Evolutionary conservation across 2,329 filamentous ascomycete species (phyloP).

Genomic region (Phoma sp.): DNA sequence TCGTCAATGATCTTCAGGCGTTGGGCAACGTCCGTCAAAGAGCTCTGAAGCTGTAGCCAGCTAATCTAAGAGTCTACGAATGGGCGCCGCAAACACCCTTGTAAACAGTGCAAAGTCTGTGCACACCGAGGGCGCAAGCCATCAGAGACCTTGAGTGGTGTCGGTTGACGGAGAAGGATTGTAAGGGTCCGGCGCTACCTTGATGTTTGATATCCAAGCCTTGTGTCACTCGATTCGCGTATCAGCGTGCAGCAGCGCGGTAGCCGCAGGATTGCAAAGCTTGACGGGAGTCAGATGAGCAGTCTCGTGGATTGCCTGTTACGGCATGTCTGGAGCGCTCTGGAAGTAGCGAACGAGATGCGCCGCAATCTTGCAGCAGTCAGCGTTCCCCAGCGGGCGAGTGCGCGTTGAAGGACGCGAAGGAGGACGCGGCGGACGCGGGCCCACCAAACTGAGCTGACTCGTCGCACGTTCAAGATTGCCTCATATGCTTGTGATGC

Average conservation of each 20-base stretch:
- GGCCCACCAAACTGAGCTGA: conserved; percentile 21
- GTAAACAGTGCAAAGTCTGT: conserved; percentile 21
- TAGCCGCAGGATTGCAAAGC: conserved; percentile 26
- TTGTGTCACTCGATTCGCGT: conserved; percentile 23
- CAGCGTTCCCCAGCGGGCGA: conserved; percentile 7
- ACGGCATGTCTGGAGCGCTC: conserved; percentile 8
- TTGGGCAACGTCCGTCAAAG: conserved; percentile 8
- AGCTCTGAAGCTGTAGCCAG: conserved; percentile 29
- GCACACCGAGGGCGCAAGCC: conserved; percentile 19
- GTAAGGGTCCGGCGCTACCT: conserved; percentile 25
- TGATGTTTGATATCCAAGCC: conserved; percentile 30
- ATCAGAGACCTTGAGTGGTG: conserved; percentile 20
- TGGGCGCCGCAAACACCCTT: conserved; percentile 21
- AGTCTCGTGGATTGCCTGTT: conserved; percentile 10
- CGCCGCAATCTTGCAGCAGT: conserved; percentile 13
- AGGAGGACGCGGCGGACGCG: conserved; percentile 22
- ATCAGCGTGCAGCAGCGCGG: conserved; percentile 27
- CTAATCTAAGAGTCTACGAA: conserved; percentile 24
- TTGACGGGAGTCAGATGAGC: conserved; percentile 22
- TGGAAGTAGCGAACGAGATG: conserved; percentile 4
- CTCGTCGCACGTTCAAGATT: conserved; percentile 26
- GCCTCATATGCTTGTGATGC: conserved; percentile 26
- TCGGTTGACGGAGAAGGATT: conserved; percentile 29
- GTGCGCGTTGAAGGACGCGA: neutral
- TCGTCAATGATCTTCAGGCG: neutral